phyloP scores from a whole-genome alignment of 768 basidiomycete genomes.

The Cyathus striatus region DNA sequence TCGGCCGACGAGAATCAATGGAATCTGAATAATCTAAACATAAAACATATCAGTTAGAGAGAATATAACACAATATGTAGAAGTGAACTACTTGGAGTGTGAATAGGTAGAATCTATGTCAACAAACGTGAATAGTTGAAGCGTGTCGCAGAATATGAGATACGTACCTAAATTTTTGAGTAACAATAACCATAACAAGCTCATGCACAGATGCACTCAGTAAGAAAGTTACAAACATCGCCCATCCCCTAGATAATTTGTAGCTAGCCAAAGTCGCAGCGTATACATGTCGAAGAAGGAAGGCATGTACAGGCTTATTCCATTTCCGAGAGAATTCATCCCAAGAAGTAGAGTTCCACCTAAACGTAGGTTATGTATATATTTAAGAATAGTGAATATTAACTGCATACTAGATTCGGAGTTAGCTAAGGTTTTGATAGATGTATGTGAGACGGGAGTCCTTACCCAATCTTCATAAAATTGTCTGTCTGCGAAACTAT shows the following conservation, averaged over 20 bases:
- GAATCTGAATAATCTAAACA: conserved; percentile 79
- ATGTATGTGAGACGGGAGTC: background rate
- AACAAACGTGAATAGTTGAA: background rate
- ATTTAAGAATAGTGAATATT: too few species aligned
- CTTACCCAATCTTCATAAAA: conserved; percentile 96
- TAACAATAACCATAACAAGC: conserved; percentile 94
- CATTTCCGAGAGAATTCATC: conserved; percentile 98
- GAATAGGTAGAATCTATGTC: conserved; percentile 78
- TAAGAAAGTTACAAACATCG: conserved; percentile 91
- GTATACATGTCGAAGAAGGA: conserved; percentile 93
- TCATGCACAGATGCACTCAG: conserved; percentile 89
- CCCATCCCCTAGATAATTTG: conserved; percentile 68
- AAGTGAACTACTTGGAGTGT: conserved; percentile 48
- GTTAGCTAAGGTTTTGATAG: background rate
- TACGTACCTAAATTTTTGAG: conserved; percentile 79
- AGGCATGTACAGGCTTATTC: conserved; percentile 96
- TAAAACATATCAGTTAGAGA: conserved; percentile 2
- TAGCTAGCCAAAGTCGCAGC: conserved; percentile 80
- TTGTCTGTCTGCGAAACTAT: conserved; percentile 91
- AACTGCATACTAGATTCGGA: too few species aligned
- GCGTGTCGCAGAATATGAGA: background rate
- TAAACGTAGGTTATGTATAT: conserved; percentile 9
- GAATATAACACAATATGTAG: background rate
- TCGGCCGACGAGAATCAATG: conserved; percentile 79
- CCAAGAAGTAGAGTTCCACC: conserved; percentile 97